A percentile compares a stretch with the other conserved stretches of the same genome.
phyloP scores from a whole-genome alignment of 306 rosid genomes.

The Lathyrus oleraceus region DNA sequence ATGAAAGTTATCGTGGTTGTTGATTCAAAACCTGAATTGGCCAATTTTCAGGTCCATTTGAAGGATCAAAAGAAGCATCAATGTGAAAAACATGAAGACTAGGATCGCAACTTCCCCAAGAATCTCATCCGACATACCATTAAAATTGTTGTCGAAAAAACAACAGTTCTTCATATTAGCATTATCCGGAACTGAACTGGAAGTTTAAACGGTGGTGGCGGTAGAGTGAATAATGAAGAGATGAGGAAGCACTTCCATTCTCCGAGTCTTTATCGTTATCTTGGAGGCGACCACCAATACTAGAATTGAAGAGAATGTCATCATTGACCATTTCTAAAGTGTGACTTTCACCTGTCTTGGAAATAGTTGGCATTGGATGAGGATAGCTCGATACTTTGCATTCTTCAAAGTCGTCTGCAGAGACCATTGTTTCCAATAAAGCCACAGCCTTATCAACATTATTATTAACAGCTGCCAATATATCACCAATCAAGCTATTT shows the following conservation, averaged over 20 bases:
- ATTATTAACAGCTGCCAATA: slow-evolving; percentile 54
- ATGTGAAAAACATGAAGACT: slow-evolving; percentile 91
- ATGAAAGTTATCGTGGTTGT: slow-evolving; percentile 84
- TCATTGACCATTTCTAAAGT: slow-evolving; percentile 29
- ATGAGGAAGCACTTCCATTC: slow-evolving; percentile 32
- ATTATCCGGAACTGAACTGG: too few species aligned
- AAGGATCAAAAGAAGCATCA: slow-evolving; percentile 53
- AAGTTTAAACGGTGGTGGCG: too few species aligned
- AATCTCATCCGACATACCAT: too few species aligned
- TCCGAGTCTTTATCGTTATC: slow-evolving; percentile 35
- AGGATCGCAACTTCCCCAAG: slow-evolving; percentile 96
- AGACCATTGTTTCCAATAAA: slow-evolving; percentile 56
- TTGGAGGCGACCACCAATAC: slow-evolving; percentile 27
- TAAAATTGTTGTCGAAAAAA: too few species aligned
- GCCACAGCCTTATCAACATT: slow-evolving; percentile 52
- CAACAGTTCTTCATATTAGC: too few species aligned
- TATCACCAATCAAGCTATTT: slow-evolving; percentile 61
- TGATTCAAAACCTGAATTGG: slow-evolving; percentile 85
- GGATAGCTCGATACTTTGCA: slow-evolving; percentile 11
- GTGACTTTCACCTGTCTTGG: slow-evolving; percentile 33
- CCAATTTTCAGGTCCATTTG: slow-evolving; percentile 78
- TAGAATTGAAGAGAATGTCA: slow-evolving; percentile 31
- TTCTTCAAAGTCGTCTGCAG: slow-evolving; percentile 33
- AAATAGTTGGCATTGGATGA: slow-evolving; percentile 25
- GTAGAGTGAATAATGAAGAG: too few species aligned